Conservation (phyloP, 2,329 filamentous ascomycete species). For the Ophiobolus disseminans region DNA sequence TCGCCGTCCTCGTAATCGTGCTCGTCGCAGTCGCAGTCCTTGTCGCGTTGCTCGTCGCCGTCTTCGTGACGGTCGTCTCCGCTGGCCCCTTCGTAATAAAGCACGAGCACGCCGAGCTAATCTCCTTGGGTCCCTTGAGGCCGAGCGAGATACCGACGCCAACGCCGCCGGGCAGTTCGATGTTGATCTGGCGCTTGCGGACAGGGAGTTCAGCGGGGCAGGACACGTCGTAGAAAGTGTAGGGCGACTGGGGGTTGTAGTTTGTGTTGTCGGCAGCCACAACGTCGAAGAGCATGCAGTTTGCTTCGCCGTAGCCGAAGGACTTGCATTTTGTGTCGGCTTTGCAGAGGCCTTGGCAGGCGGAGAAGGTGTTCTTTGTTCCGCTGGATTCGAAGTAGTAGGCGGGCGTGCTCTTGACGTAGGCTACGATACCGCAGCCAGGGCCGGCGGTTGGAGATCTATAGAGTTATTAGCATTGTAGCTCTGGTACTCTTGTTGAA, state of each 20-base stretch:
- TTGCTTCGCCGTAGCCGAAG: slow-evolving; percentile 43
- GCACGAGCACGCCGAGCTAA: slow-evolving; percentile 41
- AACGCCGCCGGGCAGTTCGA: slow-evolving; percentile 10
- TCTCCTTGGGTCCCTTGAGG: slow-evolving; percentile 20
- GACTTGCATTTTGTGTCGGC: slow-evolving; percentile 41
- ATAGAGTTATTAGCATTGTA: slow-evolving; percentile 7
- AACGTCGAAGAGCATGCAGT: slow-evolving; percentile 44
- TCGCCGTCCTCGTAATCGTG: slow-evolving; percentile 23
- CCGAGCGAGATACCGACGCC: slow-evolving; percentile 36
- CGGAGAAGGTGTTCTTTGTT: slow-evolving; percentile 40
- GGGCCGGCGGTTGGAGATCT: slow-evolving; percentile 25
- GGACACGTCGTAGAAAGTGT: slow-evolving; percentile 41
- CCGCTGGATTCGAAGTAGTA: slow-evolving; percentile 46
- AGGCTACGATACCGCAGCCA: slow-evolving; percentile 40
- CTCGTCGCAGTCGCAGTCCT: slow-evolving; percentile 30
- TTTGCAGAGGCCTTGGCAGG: slow-evolving; percentile 40
- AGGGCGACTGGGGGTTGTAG: slow-evolving; percentile 43
- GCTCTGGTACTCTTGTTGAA: background rate
- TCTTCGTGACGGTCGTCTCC: slow-evolving; percentile 33
- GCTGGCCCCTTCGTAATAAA: slow-evolving; percentile 37
- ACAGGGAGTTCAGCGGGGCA: slow-evolving; percentile 41
- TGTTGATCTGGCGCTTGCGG: slow-evolving; percentile 33
- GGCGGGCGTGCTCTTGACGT: slow-evolving; percentile 38
- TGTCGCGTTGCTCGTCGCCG: slow-evolving; percentile 22
- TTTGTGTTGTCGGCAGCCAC: slow-evolving; percentile 38